Base-by-base conservation (phyloP, 2,329 filamentous ascomycete species). In the Monosporascus sp. region DNA sequence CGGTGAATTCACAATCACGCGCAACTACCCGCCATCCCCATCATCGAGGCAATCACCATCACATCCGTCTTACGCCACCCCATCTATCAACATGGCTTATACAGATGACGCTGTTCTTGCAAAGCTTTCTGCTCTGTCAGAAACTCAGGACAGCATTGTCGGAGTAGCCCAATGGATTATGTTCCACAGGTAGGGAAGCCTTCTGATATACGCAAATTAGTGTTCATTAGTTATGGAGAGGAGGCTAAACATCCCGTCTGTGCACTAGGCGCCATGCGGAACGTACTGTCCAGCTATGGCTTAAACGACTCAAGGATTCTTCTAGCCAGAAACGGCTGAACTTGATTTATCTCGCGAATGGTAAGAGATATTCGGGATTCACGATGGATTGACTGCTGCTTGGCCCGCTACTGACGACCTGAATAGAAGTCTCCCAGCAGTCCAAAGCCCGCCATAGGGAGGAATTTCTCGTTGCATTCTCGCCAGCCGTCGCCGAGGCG, bases 81-180 rank as follows among this genome's bases (percentile, higher is more conserved):
- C 14, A 36, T 18, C 47, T n/a, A 9, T 52, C 52, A 71, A 54
- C 55, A 97, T 99, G 93, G 86, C 94, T 46, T 97, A 96, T 74
- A 94, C 88, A 60, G 92, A 97, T 72, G 94, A 99, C 75, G 89
- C 91, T 47, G 91, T 99, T 52, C 84, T 92, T 70, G 90, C 93
- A 51, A 97, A 97, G 76, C 86, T 99, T 51, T 95, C 92, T 34
- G 90, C 91, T 42, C 82, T 99, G 57, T 97, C 96, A 72, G 95
- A 99, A 74, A 96, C 91, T 11, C 93, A 99, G 70, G 94, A 99
- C 69, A 95, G 91, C 73, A 97, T 99, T 66, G 83, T 96, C 56
- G 93, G 90, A 37, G 92, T 96, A 57, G 91, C 94, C 53, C 93
- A 97, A 84, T 99, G 95, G 95, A 94, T 99, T 57, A 95, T 99